phyloP scores from a whole-genome alignment of 345 rosid genomes.

The Syzygium jambos region DNA sequence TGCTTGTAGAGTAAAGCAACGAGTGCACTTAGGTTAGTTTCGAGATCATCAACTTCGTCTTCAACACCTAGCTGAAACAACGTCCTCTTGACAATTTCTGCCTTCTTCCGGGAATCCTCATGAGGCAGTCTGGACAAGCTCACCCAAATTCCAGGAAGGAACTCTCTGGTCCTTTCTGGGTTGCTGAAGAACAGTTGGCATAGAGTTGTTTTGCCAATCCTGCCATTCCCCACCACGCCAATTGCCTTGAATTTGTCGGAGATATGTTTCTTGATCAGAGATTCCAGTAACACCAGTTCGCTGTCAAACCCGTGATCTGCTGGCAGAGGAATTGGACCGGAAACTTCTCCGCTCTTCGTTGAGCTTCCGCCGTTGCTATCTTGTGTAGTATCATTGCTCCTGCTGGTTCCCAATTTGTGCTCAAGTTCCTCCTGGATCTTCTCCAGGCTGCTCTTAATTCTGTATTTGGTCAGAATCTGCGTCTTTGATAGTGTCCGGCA shows the following conservation, averaged over 20 bases:
- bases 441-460: neutral
- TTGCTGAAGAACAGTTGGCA: constrained; percentile 24
- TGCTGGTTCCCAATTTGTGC: accelerated
- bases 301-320: neutral
- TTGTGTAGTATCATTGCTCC: neutral
- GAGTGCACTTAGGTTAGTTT: constrained; percentile 9
- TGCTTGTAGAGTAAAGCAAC: constrained; percentile 22
- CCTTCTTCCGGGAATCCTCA: neutral
- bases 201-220: constrained; percentile 45
- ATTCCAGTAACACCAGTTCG: neutral
- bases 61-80: constrained; percentile 34
- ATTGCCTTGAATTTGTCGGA: constrained; percentile 10
- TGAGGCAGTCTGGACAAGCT: constrained; percentile 4
- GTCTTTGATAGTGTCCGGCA: neutral
- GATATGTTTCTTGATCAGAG: neutral
- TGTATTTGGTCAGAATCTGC: neutral
- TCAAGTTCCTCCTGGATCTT: neutral
- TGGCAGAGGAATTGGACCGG: neutral
- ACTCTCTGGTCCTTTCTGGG: constrained; percentile 8
- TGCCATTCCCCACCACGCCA: constrained; percentile 29
- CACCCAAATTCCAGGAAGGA: constrained; percentile 39
- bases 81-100: constrained; percentile 12
- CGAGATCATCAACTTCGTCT: constrained; percentile 2
- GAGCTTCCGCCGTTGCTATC: neutral
- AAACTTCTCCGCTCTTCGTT: neutral